Evolutionary conservation across 768 basidiomycete species (phyloP).

Genomic region (Coprinopsis sp.): DNA sequence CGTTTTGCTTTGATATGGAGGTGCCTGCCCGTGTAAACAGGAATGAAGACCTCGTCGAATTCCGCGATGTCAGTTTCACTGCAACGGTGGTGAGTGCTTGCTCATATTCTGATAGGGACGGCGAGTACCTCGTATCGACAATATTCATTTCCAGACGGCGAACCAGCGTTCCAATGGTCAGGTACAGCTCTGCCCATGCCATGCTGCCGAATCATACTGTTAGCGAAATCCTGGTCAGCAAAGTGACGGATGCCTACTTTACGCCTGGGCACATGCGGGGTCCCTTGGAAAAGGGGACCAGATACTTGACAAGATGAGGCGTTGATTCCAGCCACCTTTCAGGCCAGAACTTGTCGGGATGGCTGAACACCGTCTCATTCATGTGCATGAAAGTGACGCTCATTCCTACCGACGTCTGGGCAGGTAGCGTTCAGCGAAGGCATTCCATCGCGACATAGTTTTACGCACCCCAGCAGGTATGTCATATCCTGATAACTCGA

Average conservation of each 20-base stretch:
- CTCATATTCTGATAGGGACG: neutral
- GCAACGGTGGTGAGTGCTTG: neutral
- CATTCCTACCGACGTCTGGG: conserved; percentile 38
- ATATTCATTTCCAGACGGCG: conserved; percentile 33
- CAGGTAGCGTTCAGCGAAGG: neutral
- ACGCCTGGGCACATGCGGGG: conserved; percentile 42
- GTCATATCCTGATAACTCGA: conserved; percentile 28
- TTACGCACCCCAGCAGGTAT: conserved; percentile 39
- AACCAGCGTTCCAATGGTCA: conserved; percentile 37
- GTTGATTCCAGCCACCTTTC: conserved; percentile 38
- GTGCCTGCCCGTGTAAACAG: conserved; percentile 26
- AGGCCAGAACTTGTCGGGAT: conserved; percentile 34
- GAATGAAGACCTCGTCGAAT: conserved; percentile 33
- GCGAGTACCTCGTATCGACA: conserved; percentile 26
- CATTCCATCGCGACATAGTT: conserved; percentile 12
- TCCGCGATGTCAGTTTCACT: conserved; percentile 26
- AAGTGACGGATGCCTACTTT: conserved; percentile 26
- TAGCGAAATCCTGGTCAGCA: neutral
- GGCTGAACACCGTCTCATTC: conserved; percentile 30
- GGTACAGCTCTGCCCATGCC: conserved; percentile 39
- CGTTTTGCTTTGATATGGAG: conserved; percentile 16
- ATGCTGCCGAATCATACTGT: conserved; percentile 23
- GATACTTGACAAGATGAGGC: conserved; percentile 27
- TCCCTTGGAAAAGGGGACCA: conserved; percentile 42
- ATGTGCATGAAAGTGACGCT: conserved; percentile 35